These are phyloP conservation scores for Boletellus ananas DNA, from an alignment of 768 basidiomycete genomes.

Conservation along the genomic window DNA sequence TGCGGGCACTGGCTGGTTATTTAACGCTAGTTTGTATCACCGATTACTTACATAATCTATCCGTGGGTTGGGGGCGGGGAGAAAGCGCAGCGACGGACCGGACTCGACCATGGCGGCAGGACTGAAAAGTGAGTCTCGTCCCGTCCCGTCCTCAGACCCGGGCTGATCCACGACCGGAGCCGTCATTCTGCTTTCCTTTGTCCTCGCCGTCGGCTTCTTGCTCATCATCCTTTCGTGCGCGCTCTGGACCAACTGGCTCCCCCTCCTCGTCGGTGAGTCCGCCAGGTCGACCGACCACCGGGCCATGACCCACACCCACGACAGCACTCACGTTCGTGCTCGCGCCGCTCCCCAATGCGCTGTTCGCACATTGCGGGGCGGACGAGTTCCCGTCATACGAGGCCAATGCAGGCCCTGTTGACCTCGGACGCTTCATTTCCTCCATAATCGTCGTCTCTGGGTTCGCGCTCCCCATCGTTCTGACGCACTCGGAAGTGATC, in stretches of 20 bases:
- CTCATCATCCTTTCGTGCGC: conserved; percentile 97
- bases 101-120: conserved; percentile 53
- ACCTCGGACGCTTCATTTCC: conserved; percentile 94
- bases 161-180: conserved; percentile 43
- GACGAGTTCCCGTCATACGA: conserved; percentile 86
- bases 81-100: conserved; percentile 6
- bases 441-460: conserved; percentile 88
- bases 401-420: conserved; percentile 65
- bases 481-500: conserved; percentile 90
- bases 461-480: conserved; percentile 86
- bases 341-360: conserved; percentile 91
- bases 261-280: conserved; percentile 85
- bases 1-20: not conserved
- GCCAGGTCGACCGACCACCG: not conserved
- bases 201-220: conserved; percentile 95
- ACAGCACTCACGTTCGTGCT: conserved; percentile 91
- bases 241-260: conserved; percentile 94
- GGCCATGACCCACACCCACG: not conserved
- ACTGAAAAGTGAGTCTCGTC: conserved; percentile 53
- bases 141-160: not conserved
- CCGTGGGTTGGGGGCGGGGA: not conserved
- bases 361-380: conserved; percentile 88
- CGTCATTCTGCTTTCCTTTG: conserved; percentile 94
- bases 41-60: conserved; percentile 22
- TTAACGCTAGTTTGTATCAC: not conserved